A percentile compares a stretch with the other conserved stretches of the same genome.
Evolutionary conservation across 2,329 filamentous ascomycete genomes (phyloP).

Genomic region (Cylindrodendrum hubeiense): DNA sequence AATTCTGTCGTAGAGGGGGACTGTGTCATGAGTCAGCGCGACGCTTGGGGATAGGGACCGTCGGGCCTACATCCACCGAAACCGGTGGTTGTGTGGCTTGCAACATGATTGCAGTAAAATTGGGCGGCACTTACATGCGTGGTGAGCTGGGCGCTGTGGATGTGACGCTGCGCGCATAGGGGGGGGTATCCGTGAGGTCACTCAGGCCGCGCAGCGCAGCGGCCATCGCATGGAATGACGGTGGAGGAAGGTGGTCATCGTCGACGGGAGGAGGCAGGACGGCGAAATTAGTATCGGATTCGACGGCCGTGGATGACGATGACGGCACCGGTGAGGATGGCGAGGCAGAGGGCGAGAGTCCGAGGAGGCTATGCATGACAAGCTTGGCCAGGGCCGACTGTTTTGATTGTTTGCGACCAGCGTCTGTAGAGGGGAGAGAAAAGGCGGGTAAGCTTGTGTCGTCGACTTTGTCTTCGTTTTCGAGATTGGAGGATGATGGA

Average conservation of each 20-base stretch:
- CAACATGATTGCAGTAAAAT: constrained; percentile 27
- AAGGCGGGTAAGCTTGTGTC: constrained; percentile 28
- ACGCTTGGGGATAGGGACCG: constrained; percentile 30
- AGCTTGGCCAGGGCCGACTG: constrained; percentile 58
- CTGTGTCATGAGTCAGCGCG: constrained; percentile 55
- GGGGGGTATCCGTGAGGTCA: constrained; percentile 65
- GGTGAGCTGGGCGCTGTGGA: constrained; percentile 71
- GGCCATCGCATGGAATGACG: constrained; percentile 53
- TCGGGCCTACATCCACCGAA: constrained; percentile 39
- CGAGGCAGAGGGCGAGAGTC: constrained; percentile 45
- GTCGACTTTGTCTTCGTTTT: constrained; percentile 13
- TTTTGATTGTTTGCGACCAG: constrained; percentile 53
- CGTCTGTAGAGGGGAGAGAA: constrained; percentile 42
- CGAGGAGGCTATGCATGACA: constrained; percentile 59
- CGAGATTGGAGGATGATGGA: constrained; percentile 19
- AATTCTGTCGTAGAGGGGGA: constrained; percentile 78
- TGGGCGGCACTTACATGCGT: constrained; percentile 62
- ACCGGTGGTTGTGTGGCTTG: constrained; percentile 34
- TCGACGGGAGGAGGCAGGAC: constrained; percentile 51
- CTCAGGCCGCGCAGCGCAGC: constrained; percentile 57
- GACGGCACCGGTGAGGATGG: constrained; percentile 45
- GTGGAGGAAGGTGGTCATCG: constrained; percentile 47
- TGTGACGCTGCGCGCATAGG: constrained; percentile 67
- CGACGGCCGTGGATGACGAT: constrained; percentile 46
- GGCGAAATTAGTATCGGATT: constrained; percentile 49